Evolutionary conservation across 2,329 filamentous ascomycete genomes (phyloP).

Genomic region (Ophiocordyceps sinensis): DNA sequence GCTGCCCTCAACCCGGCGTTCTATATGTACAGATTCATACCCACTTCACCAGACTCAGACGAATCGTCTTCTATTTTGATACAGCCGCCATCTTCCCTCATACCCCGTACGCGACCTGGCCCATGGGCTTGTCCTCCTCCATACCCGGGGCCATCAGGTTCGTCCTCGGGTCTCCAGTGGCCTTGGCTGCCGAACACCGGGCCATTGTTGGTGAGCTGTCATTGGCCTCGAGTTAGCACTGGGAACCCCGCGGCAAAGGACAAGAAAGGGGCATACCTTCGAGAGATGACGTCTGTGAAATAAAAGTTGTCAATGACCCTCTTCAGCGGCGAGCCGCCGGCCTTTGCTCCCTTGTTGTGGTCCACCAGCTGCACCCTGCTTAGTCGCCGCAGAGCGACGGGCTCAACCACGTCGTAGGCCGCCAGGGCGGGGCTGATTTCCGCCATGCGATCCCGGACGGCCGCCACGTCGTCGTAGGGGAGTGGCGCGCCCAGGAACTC

Average conservation of each 20-base stretch:
- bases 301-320: constrained; percentile 92
- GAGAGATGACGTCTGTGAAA: constrained; percentile 92
- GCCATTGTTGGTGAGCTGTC: constrained; percentile 92
- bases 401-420: constrained; percentile 83
- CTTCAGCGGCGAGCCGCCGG: constrained; percentile 60
- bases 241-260: constrained; percentile 1
- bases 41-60: constrained; percentile 13
- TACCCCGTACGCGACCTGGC: constrained; percentile 44
- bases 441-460: constrained; percentile 81
- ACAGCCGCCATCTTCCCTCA: constrained; percentile 16
- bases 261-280: constrained; percentile 49
- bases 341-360: constrained; percentile 78
- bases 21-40: constrained; percentile 24
- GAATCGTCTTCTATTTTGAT: constrained; percentile 21
- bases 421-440: constrained; percentile 86
- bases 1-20: constrained; percentile 7
- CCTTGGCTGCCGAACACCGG: constrained; percentile 87
- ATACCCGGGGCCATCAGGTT: constrained; percentile 66
- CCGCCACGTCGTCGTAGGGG: constrained; percentile 84
- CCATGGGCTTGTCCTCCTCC: constrained; percentile 46
- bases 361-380: constrained; percentile 94
- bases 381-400: constrained; percentile 55
- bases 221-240: constrained; percentile 8
- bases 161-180: constrained; percentile 60
- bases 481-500: constrained; percentile 82